phyloP scores from a whole-genome alignment of 139 green algal genomes.

The Dunaliella primolecta region DNA sequence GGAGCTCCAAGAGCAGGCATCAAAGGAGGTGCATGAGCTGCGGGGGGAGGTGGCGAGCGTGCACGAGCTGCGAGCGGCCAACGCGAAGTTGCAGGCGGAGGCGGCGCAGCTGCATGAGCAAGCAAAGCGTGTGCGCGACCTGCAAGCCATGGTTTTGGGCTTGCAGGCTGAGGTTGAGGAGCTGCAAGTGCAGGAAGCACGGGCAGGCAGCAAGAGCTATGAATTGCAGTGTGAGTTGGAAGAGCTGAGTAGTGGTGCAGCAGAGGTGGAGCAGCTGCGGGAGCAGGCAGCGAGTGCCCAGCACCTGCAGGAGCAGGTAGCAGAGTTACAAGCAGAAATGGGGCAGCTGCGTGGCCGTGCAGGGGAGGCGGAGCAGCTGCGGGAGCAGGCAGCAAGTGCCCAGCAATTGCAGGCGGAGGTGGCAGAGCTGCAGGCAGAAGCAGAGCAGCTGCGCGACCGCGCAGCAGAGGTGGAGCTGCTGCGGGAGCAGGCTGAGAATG shows the following conservation, averaged over 20 bases:
- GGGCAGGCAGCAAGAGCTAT: too few species aligned
- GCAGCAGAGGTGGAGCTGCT: background rate
- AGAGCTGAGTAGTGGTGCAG: too few species aligned
- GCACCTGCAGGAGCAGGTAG: too few species aligned
- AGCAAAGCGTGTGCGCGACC: background rate
- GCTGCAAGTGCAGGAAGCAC: too few species aligned
- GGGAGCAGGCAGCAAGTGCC: background rate
- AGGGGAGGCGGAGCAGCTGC: slow-evolving; percentile 1
- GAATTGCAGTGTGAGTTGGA: too few species aligned
- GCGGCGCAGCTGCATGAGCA: background rate
- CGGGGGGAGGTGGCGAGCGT: background rate
- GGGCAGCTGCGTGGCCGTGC: too few species aligned
- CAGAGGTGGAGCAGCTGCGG: too few species aligned
- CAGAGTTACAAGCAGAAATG: background rate
- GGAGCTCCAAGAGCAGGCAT: background rate
- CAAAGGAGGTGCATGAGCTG: background rate
- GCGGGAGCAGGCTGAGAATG: background rate
- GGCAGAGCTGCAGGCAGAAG: background rate
- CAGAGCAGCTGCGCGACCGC: background rate
- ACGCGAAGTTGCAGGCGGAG: background rate
- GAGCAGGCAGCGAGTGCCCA: background rate
- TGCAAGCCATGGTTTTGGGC: background rate
- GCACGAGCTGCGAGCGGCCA: background rate
- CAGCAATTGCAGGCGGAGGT: background rate
- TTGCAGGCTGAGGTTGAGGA: background rate